These are phyloP conservation scores for Tolypocladium nubicola DNA, from an alignment of 2,329 filamentous ascomycete species.

Conservation along the genomic window DNA sequence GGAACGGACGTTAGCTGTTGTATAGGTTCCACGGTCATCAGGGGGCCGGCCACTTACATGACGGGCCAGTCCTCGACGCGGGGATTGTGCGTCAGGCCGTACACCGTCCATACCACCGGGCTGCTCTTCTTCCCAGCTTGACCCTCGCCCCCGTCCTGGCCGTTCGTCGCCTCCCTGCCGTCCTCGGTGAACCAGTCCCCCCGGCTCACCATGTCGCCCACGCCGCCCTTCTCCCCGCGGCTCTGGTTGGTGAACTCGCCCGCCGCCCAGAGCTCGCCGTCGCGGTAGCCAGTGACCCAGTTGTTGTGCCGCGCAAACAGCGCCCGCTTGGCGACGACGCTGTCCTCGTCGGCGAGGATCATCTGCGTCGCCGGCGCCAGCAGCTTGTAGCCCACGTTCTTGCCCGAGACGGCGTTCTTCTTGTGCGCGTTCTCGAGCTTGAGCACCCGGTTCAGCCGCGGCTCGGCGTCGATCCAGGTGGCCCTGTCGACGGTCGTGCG, in stretches of 20 bases:
- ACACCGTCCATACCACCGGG: constrained; percentile 35
- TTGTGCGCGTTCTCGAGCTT: constrained; percentile 35
- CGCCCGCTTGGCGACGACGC: constrained; percentile 30
- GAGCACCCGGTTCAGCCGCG: constrained; percentile 37
- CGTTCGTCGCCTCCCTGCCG: constrained; percentile 5
- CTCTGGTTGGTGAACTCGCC: constrained; percentile 43
- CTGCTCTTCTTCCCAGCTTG: constrained; percentile 12
- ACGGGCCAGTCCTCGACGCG: constrained; percentile 40
- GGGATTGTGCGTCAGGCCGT: constrained; percentile 37
- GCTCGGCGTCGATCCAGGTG: constrained; percentile 40
- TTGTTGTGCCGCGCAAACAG: constrained; percentile 34
- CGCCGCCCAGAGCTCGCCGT: constrained; percentile 39
- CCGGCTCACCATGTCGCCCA: constrained; percentile 33
- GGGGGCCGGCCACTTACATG: constrained; percentile 26
- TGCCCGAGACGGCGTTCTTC: constrained; percentile 36
- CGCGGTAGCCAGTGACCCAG: constrained; percentile 38
- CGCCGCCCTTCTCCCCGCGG: constrained; percentile 28
- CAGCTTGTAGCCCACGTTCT: constrained; percentile 39
- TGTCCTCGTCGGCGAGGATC: constrained; percentile 33
- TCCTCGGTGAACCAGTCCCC: constrained; percentile 33
- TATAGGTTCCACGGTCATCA: neutral
- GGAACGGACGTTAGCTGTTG: neutral
- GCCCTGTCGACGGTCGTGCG: constrained; percentile 35
- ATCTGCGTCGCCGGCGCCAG: constrained; percentile 33
- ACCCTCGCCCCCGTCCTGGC: constrained; percentile 1